A percentile compares a stretch with the other conserved stretches of the same genome.
phyloP scores from a whole-genome alignment of 495 filamentous ascomycete species.

The Penicillium waksmanii region DNA sequence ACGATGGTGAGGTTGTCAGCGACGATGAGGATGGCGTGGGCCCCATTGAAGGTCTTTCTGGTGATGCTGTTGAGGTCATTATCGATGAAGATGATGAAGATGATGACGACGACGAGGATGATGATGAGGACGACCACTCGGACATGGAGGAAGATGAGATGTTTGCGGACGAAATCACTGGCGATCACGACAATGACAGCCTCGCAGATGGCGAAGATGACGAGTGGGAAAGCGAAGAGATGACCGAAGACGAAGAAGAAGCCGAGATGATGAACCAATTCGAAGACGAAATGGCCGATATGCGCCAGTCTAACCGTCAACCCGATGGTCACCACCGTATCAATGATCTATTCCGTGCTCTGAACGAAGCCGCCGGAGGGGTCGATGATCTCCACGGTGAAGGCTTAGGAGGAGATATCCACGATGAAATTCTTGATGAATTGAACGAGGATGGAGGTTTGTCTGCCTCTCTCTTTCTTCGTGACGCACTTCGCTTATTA shows the following conservation, averaged over 20 bases:
- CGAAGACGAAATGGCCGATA: conserved; percentile 59
- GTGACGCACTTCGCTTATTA: neutral
- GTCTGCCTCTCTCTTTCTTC: conserved; percentile 31
- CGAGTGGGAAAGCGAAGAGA: conserved; percentile 63
- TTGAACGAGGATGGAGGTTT: conserved; percentile 69
- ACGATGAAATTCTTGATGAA: conserved; percentile 66
- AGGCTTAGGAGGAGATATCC: conserved; percentile 42
- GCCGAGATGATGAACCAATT: conserved; percentile 55
- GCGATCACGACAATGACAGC: conserved; percentile 68
- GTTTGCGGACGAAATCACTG: conserved; percentile 58
- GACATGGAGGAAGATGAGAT: conserved; percentile 60
- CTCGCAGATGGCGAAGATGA: conserved; percentile 60
- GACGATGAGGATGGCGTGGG: conserved; percentile 89
- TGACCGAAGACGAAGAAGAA: conserved; percentile 59
- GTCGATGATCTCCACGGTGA: conserved; percentile 42
- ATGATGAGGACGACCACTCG: conserved; percentile 64
- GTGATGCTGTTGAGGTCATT: conserved; percentile 83
- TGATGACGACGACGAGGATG: conserved; percentile 66
- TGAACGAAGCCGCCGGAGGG: conserved; percentile 45
- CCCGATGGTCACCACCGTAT: conserved; percentile 61
- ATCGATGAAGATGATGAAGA: conserved; percentile 72
- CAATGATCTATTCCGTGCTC: conserved; percentile 46
- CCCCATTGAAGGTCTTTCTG: conserved; percentile 80
- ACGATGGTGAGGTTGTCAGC: conserved; percentile 84
- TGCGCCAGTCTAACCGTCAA: conserved; percentile 64